A percentile compares a stretch with the other conserved stretches of the same genome.
phyloP scores from a whole-genome alignment of 345 rosid species.

The Noccaea caerulescens region DNA sequence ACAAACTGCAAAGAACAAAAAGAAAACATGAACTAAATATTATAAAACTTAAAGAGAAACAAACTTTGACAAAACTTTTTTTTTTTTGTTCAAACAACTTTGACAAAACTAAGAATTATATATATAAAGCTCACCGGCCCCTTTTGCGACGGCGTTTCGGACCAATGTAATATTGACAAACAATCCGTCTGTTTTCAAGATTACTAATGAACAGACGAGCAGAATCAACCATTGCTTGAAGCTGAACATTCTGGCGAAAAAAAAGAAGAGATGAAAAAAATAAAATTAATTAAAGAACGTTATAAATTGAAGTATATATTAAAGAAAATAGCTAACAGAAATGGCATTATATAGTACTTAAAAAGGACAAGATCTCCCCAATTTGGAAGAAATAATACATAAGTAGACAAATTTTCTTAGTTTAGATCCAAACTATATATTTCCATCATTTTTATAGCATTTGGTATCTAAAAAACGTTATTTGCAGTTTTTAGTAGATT shows the following conservation, averaged over 20 bases:
- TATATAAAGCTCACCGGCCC: slow-evolving; percentile 66
- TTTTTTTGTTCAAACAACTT: background rate
- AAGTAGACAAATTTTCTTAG: slow-evolving; percentile 5
- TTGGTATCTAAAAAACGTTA: background rate
- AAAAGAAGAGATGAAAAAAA: slow-evolving; percentile 15
- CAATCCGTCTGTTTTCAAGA: slow-evolving; percentile 54
- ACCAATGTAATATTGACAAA: slow-evolving; percentile 63
- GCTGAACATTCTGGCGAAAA: slow-evolving; percentile 62
- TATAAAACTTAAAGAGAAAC: background rate
- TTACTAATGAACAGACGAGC: slow-evolving; percentile 46
- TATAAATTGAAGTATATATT: slow-evolving; percentile 11
- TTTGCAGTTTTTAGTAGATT: background rate
- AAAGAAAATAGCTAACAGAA: slow-evolving; percentile 16
- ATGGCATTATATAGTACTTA: slow-evolving; percentile 13
- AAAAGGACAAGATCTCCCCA: slow-evolving; percentile 20
- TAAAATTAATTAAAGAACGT: background rate
- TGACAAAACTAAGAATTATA: background rate
- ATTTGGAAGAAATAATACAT: slow-evolving; percentile 17
- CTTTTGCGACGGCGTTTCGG: slow-evolving; percentile 67
- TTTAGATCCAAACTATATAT: slow-evolving; percentile 34
- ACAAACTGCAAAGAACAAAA: slow-evolving; percentile 61
- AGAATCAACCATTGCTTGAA: slow-evolving; percentile 53
- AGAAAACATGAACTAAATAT: slow-evolving; percentile 7
- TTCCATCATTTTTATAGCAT: slow-evolving; percentile 17
- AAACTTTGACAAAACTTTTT: background rate